Evolutionary conservation across 352 stramenopile genomes (phyloP).

Genomic region (Phytopythium delawarense): DNA sequence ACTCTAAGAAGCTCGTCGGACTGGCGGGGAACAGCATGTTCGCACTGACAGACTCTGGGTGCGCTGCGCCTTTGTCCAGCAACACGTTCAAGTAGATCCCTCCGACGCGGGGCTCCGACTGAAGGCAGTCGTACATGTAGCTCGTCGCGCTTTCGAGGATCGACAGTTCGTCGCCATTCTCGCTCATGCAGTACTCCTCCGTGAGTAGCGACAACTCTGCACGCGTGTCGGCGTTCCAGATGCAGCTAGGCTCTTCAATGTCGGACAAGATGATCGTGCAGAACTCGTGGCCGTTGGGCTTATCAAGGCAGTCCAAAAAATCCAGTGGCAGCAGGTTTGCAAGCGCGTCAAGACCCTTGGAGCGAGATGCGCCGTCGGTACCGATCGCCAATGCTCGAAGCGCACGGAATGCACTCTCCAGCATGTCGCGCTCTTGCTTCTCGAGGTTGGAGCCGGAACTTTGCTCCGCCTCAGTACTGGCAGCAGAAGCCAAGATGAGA

Average conservation of each 20-base stretch:
- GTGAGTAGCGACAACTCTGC: conserved; percentile 68
- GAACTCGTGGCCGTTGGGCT: conserved; percentile 67
- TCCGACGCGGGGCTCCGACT: conserved; percentile 57
- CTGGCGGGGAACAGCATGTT: conserved; percentile 53
- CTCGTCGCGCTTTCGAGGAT: conserved; percentile 66
- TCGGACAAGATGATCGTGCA: conserved; percentile 64
- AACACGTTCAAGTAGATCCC: conserved; percentile 71
- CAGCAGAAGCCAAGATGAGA: conserved; percentile 64
- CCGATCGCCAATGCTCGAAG: conserved; percentile 59
- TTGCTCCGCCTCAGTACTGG: conserved; percentile 30
- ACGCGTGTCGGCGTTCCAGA: conserved; percentile 67
- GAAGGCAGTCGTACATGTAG: conserved; percentile 82
- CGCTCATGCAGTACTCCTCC: conserved; percentile 66
- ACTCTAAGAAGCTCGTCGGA: conserved; percentile 52
- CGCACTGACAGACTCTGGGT: conserved; percentile 40
- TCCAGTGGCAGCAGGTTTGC: conserved; percentile 66
- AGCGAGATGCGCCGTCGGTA: conserved; percentile 42
- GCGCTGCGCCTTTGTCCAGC: conserved; percentile 42
- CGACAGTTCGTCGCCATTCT: conserved; percentile 42
- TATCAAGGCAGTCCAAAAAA: conserved; percentile 72
- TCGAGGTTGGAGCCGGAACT: conserved; percentile 16
- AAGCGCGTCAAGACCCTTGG: conserved; percentile 52
- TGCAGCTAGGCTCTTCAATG: conserved; percentile 70
- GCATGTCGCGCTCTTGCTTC: conserved; percentile 67
- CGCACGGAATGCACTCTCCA: conserved; percentile 67